Base-by-base conservation (phyloP, 225 moss, liverwort and hornwort species). In the Marchantia paleacea region DNA sequence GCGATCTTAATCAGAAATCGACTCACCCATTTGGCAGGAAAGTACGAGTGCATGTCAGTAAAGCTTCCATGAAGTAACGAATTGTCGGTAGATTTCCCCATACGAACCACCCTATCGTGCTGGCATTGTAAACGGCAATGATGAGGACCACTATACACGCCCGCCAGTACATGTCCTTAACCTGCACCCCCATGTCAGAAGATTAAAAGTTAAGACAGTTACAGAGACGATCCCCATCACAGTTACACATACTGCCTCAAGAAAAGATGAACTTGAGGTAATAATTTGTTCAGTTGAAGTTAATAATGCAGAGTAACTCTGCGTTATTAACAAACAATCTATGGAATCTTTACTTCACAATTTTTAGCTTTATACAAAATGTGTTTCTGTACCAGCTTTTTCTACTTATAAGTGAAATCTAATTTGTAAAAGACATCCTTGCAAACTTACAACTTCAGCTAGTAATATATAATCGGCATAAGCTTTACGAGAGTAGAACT, bases 111-210 rank as follows among this genome's bases (percentile, higher is more conserved):
- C 99, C 99, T 84, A 99, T 95, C 26, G 99, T 92, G 62, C 85
- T 90, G 58, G 94, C 91, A 88, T 99, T 95, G 81, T 91, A 93
- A 55, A 96, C 92, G 80, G 92, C 91, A 72, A 99, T 86, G 62
- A 95, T 89, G 68, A 99, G 91, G 70, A 99, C 95, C 79, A 99
- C 92, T 75, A 99, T 90, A 75, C 91, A 92, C 53, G 99, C 99
- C 73, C 91, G 88, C 99, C 99, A 99, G 83, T 99, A 99, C 90
- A 91, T 89, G 77, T 94, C 99, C 85, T 94, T 99, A 79, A 92
- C 86, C 97, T 97, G 89, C 82, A 80, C n/a, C 28, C 15, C 74
- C 10, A 55, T 55, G n/a, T 74, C 15, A 54, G 24, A 74, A 39
- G 39, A 5, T 39, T 39, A 39, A 39, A 39, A 39, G 39, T 39